Conservation (phyloP, 306 rosid genomes). For the Begonia masoniana region DNA sequence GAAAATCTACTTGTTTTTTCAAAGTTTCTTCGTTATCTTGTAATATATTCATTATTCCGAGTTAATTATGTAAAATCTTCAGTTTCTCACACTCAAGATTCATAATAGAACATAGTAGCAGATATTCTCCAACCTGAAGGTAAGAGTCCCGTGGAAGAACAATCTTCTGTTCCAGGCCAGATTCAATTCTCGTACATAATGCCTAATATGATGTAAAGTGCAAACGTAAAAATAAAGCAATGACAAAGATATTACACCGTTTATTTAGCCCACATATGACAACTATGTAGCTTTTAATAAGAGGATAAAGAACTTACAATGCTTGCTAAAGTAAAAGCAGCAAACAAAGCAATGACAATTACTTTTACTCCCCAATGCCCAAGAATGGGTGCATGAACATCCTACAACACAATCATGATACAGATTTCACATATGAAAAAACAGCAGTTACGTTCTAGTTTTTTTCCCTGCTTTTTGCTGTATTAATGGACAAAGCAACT, state of each 20-base stretch:
- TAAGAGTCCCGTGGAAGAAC: slow-evolving; percentile 97
- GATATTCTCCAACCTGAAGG: slow-evolving; percentile 61
- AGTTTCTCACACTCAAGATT: neutral
- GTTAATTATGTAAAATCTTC: too few relatives aligned
- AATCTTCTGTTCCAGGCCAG: slow-evolving; percentile 91
- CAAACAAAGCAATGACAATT: slow-evolving; percentile 52
- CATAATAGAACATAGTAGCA: slow-evolving; percentile 8
- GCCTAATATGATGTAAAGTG: slow-evolving; percentile 32
- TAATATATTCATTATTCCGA: too few relatives aligned
- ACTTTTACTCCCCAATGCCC: slow-evolving; percentile 79
- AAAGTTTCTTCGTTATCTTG: too few relatives aligned
- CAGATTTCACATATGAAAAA: too few relatives aligned
- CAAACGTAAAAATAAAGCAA: neutral
- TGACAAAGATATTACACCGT: too few relatives aligned
- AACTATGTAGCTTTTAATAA: neutral
- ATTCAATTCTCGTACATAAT: slow-evolving; percentile 69
- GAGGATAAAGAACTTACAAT: slow-evolving; percentile 55
- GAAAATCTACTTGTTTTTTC: too few relatives aligned
- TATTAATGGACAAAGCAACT: too few relatives aligned
- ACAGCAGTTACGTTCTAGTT: too few relatives aligned
- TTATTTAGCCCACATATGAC: neutral
- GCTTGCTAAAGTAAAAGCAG: slow-evolving; percentile 71
- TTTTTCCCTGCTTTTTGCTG: too few relatives aligned
- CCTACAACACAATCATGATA: slow-evolving; percentile 34
- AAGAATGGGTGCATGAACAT: slow-evolving; percentile 82